Evolutionary conservation across 768 basidiomycete genomes (phyloP).

Genomic region (Naganishia vishniacii): DNA sequence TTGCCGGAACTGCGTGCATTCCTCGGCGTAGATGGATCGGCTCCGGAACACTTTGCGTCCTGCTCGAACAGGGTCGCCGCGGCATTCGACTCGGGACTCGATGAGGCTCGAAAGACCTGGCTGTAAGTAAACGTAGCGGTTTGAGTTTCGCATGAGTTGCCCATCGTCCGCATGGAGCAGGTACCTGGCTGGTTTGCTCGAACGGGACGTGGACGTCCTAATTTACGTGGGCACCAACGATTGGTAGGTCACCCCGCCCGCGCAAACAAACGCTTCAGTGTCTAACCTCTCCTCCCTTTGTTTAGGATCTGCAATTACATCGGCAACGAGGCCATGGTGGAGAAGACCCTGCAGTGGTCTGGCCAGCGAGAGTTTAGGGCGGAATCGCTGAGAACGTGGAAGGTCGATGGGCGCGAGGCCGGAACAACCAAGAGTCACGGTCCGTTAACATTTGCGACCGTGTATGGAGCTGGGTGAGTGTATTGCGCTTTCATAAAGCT

Average conservation of each 20-base stretch:
- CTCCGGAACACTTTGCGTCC: slow-evolving; percentile 28
- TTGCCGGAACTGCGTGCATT: slow-evolving; percentile 54
- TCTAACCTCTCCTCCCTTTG: too few species aligned
- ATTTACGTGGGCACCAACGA: slow-evolving; percentile 64
- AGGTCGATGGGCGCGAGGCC: slow-evolving; percentile 55
- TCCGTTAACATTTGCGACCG: slow-evolving; percentile 61
- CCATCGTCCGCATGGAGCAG: too few species aligned
- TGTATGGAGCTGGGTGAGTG: slow-evolving; percentile 38
- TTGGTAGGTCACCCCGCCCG: neutral
- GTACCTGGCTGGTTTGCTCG: slow-evolving; percentile 65
- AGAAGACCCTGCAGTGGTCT: slow-evolving; percentile 63
- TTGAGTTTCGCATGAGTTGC: too few species aligned
- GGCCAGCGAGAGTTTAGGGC: slow-evolving; percentile 56
- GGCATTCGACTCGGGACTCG: slow-evolving; percentile 58
- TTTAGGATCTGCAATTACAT: slow-evolving; percentile 64
- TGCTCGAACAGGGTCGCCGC: slow-evolving; percentile 57
- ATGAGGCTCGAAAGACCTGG: slow-evolving; percentile 58
- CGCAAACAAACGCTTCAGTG: neutral
- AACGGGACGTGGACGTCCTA: slow-evolving; percentile 67
- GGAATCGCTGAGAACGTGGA: slow-evolving; percentile 56
- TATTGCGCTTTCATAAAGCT: too few species aligned
- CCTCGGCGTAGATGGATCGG: slow-evolving; percentile 66
- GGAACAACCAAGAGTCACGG: slow-evolving; percentile 58
- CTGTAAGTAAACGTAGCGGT: too few species aligned
- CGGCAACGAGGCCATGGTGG: slow-evolving; percentile 70